Evolutionary conservation across 2,329 filamentous ascomycete genomes (phyloP).

Genomic region (Cladosporium sp.): DNA sequence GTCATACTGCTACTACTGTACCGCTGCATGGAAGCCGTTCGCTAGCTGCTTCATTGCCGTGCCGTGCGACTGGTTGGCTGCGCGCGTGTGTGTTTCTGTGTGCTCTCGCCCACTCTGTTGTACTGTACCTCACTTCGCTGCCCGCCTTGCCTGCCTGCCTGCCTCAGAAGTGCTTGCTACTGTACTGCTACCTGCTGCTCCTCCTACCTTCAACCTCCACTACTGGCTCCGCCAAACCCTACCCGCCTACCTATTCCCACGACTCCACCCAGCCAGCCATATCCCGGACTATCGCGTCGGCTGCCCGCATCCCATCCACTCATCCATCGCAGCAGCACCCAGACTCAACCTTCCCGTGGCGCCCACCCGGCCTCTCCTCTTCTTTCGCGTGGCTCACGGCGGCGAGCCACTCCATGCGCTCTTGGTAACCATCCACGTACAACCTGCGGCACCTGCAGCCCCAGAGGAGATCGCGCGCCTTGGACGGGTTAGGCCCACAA

Average conservation of each 20-base stretch:
- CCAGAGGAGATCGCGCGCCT: conserved; percentile 17
- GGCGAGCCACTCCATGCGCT: conserved; percentile 8
- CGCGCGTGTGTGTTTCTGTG: background rate
- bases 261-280: background rate
- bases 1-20: no score
- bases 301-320: conserved; percentile 8
- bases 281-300: background rate
- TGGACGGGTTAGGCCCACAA: conserved; percentile 16
- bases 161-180: background rate
- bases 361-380: conserved; percentile 4
- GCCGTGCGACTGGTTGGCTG: background rate
- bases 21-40: background rate
- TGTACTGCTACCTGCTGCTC: background rate
- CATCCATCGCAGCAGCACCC: background rate
- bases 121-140: background rate
- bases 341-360: conserved; percentile 2
- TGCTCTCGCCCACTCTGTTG: no score
- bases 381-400: background rate
- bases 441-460: conserved; percentile 4
- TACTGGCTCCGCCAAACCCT: background rate
- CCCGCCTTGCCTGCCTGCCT: background rate
- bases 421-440: background rate
- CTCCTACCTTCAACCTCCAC: background rate
- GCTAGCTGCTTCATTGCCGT: background rate
- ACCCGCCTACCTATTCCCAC: background rate